phyloP scores from a whole-genome alignment of 352 stramenopile species.

The Globisporangium acanthophoron region DNA sequence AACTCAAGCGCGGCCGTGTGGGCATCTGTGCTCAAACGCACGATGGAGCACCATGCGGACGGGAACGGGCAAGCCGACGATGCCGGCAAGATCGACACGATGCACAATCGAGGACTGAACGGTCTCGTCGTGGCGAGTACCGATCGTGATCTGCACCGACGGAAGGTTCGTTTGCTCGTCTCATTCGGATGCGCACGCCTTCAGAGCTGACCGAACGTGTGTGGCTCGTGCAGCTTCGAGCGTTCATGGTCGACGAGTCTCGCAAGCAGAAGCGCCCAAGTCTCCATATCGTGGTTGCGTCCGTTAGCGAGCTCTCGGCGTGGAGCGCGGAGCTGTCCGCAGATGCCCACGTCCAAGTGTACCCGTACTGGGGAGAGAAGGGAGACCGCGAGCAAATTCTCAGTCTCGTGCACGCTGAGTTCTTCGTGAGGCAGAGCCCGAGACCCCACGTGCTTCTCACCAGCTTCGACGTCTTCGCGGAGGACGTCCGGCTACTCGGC shows the following conservation, averaged over 20 bases:
- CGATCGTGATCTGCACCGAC: conserved; percentile 11
- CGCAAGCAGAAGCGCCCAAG: conserved; percentile 20
- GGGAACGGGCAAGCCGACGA: neutral
- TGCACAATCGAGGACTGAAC: conserved; percentile 27
- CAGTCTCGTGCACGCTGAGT: conserved; percentile 30
- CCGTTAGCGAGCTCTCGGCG: conserved; percentile 22
- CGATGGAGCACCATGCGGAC: neutral
- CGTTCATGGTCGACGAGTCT: conserved; percentile 24
- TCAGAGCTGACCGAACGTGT: neutral
- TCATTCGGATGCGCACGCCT: neutral
- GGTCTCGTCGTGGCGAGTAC: conserved; percentile 14
- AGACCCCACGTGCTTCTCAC: conserved; percentile 46
- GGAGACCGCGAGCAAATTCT: conserved; percentile 34
- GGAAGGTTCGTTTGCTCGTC: conserved; percentile 2
- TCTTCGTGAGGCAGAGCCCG: conserved; percentile 20
- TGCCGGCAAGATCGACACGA: conserved; percentile 3
- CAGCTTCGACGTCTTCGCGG: conserved; percentile 50
- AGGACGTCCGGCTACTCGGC: conserved; percentile 34
- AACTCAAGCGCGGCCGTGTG: neutral
- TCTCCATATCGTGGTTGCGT: conserved; percentile 44
- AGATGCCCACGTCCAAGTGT: conserved; percentile 22
- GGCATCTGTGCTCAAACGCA: neutral
- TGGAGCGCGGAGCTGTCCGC: conserved; percentile 36
- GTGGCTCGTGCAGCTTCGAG: conserved; percentile 14
- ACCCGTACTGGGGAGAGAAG: conserved; percentile 51